Base-by-base conservation (phyloP, 1,139 yeast genomes). In the Blastobotrys persicus region DNA sequence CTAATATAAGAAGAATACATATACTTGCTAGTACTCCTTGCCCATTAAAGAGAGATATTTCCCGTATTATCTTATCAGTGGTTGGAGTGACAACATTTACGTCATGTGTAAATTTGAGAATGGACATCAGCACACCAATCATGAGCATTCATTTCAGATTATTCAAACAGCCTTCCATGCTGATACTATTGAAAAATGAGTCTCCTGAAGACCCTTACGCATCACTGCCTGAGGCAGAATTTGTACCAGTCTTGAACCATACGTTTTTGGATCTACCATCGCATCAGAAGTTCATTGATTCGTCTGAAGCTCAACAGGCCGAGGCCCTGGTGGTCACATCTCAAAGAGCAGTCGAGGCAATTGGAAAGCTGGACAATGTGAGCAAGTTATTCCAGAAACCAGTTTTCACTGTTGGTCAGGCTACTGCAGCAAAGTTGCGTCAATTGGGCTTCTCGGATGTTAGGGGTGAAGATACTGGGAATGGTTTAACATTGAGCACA, bases 401-500 rank as follows among this genome's bases (percentile, higher is more conserved):
- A 0, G 84, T 84, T 0, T 92, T 83, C 61, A 88, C 97, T 0
- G 97, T 92, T 4, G 98, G 98, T 0, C 96, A 96, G 0, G 92
- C 96, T 0, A 91, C 98, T 0, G 77, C 76, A 19, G 71, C 72
- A 17, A 80, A 85, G n/a, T 67, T 91, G 14, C 56, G 64, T 2
- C 70, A 73, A 4, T 69, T 81, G 28, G 96, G 96, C 1, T 91
- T 89, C 62, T 61, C 53, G 1, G 76, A 81, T 54, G 77, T 92
- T 0, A 69, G 80, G 52, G 97, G 97, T 2, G 95, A 64, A 1
- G 69, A 79, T 7, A 88, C 96, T 1, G 98, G 98, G 0, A 89
- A 88, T 64, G 97, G 97, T 0, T 69, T 76, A 4, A 72, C 77
- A 1, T 68, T 92, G 40, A 37, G 41, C 14, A 81, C 95, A 0